phyloP scores from a whole-genome alignment of 371 early-diverging fungal species.

The Apophysomyces elegans region DNA sequence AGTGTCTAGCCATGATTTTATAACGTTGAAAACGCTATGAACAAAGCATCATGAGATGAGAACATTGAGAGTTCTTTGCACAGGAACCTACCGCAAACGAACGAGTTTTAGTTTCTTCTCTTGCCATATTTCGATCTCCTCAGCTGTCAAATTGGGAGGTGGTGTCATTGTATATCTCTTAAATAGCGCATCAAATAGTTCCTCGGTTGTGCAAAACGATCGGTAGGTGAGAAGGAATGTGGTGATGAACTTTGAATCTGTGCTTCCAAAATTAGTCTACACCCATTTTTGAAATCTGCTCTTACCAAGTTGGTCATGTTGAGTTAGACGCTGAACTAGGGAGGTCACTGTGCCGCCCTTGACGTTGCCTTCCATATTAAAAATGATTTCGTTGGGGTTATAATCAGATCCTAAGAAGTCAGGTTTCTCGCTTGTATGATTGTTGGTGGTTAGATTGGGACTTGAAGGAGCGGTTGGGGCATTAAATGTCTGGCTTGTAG shows the following conservation, averaged over 20 bases:
- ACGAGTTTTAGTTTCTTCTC: slow-evolving; percentile 88
- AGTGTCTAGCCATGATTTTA: slow-evolving; percentile 91
- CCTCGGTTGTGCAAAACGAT: slow-evolving; percentile 78
- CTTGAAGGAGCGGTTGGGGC: slow-evolving; percentile 9
- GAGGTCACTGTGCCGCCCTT: slow-evolving; percentile 87
- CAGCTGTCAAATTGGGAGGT: slow-evolving; percentile 67
- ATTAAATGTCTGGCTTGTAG: slow-evolving; percentile 5
- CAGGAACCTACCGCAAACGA: slow-evolving; percentile 63
- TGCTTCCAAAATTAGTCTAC: not conserved
- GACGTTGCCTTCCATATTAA: slow-evolving; percentile 87
- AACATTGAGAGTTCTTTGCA: not conserved
- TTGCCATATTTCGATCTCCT: slow-evolving; percentile 79
- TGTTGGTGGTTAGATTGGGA: not conserved
- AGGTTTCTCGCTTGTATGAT: slow-evolving; percentile 23
- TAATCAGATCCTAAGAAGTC: slow-evolving; percentile 82
- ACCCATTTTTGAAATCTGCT: not conserved
- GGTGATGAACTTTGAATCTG: slow-evolving; percentile 77
- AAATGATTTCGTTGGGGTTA: slow-evolving; percentile 68
- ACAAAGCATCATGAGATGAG: not conserved
- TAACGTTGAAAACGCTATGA: slow-evolving; percentile 82
- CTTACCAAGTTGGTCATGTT: slow-evolving; percentile 79
- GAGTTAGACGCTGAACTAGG: slow-evolving; percentile 86
- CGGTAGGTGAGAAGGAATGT: slow-evolving; percentile 92
- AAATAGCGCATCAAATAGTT: slow-evolving; percentile 75
- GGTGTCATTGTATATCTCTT: slow-evolving; percentile 74